These are phyloP conservation scores for Cryptococcus amylolentus DNA, from an alignment of 1,284 basidiomycete species.

Conservation along the genomic window DNA sequence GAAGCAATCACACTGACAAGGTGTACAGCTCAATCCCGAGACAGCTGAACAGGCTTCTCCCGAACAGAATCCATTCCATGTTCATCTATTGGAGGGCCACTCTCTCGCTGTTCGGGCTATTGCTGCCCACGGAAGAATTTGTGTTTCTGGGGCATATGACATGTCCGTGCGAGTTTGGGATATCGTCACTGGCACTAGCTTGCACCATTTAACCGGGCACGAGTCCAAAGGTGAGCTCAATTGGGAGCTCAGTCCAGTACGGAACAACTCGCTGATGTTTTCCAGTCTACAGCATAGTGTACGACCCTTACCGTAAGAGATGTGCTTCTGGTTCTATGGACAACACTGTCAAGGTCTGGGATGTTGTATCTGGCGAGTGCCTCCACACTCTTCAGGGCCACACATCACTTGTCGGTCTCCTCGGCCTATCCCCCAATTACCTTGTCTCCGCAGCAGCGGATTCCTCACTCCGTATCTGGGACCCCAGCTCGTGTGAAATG, in stretches of 20 bases:
- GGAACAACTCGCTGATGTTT: background rate
- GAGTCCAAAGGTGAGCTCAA: constrained; percentile 74
- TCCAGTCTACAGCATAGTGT: constrained; percentile 83
- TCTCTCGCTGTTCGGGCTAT: constrained; percentile 85
- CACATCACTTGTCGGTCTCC: constrained; percentile 79
- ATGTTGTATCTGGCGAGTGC: constrained; percentile 71
- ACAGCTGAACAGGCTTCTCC: constrained; percentile 18
- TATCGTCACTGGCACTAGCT: constrained; percentile 77
- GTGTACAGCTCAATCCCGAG: background rate
- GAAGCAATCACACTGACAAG: background rate
- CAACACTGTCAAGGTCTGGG: constrained; percentile 90
- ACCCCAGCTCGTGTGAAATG: constrained; percentile 73
- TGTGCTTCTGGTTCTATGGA: constrained; percentile 96
- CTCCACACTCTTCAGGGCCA: constrained; percentile 77
- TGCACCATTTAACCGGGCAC: constrained; percentile 77
- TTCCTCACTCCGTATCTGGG: constrained; percentile 87
- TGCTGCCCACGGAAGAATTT: constrained; percentile 80
- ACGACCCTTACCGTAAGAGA: constrained; percentile 76
- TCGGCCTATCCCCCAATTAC: constrained; percentile 79
- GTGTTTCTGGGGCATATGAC: constrained; percentile 95
- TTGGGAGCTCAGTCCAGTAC: constrained; percentile 40
- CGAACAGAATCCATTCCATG: constrained; percentile 85
- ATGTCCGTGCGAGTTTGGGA: constrained; percentile 92
- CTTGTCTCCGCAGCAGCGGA: constrained; percentile 93
- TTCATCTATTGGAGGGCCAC: constrained; percentile 78